Base-by-base conservation (phyloP, 106 monocot species). In the Vanilla planifolia region DNA sequence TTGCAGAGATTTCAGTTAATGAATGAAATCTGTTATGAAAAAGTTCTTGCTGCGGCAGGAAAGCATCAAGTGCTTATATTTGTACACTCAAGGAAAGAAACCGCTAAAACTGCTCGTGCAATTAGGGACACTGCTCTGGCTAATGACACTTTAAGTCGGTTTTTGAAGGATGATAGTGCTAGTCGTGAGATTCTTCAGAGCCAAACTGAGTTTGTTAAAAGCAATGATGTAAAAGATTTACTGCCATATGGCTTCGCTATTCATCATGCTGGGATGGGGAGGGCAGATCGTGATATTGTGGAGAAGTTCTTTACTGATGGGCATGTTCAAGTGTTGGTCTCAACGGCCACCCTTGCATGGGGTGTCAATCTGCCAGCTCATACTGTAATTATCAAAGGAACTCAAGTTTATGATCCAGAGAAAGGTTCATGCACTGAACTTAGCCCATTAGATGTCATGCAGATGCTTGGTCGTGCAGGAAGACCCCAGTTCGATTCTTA, bases 21-120 rank as follows among this genome's bases (percentile, higher is more conserved):
- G 98, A 98, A 98, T 78, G 98, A 98, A 47, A 92, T 98, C 13
- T 98, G 98, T 66, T 98, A 98, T 62, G 88, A 98, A 34, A 98
- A 98, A 71, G 98, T 98, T 30, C 56, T 85, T 57, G 79, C 50
- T 65, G 74, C 75, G 51, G 98, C 98, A 13, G 98, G 98, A 59
- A 98, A 98, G 48, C 85, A 98, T 67, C 98, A 98, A 51, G 81
- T 98, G 26, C 92, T 98, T 65, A 92, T 98, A 35, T 98, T 98
- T 68, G 98, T 98, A 9, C 98, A 92, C 61, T 98, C 98, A 11
- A 87, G 98, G 62, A 98, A 96, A 62, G 98, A 98, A 73, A 98
- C 98, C n/a, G 73, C 84, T 3, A 98, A 98, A 75, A 98, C 98
- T 62, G 98, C 98, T 33, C 84, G 92, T 43, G 91, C 98, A 43